These are phyloP conservation scores for Tilletia setariae DNA, from an alignment of 1,284 basidiomycete species.

Conservation along the genomic window DNA sequence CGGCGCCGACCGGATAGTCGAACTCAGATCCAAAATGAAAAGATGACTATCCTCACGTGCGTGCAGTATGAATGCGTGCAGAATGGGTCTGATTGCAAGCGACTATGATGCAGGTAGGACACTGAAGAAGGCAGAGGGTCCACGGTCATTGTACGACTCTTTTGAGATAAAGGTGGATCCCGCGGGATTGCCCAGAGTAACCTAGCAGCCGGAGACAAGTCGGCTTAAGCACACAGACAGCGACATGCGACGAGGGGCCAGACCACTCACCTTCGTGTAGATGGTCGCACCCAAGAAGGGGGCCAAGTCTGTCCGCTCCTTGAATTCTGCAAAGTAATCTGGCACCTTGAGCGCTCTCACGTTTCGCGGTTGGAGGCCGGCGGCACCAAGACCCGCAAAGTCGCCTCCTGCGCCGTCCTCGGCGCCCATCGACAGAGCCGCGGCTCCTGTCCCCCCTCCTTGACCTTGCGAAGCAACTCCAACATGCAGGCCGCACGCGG, in stretches of 20 bases:
- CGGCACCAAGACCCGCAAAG: constrained; percentile 15
- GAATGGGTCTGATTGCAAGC: too few species aligned
- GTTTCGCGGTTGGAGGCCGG: constrained; percentile 33
- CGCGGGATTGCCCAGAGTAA: constrained; percentile 45
- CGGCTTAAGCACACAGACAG: neutral
- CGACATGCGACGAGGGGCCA: neutral
- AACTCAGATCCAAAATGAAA: constrained; percentile 12
- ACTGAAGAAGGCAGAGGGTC: constrained; percentile 34
- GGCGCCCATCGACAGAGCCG: neutral
- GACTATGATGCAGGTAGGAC: neutral
- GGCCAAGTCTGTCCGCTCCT: constrained; percentile 49
- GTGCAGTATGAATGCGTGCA: neutral
- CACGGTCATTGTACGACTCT: constrained; percentile 48
- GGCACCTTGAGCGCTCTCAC: constrained; percentile 47
- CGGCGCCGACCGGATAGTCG: constrained; percentile 7
- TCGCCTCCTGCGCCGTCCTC: constrained; percentile 5
- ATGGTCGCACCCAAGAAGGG: constrained; percentile 51
- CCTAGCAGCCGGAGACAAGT: constrained; percentile 15
- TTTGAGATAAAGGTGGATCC: constrained; percentile 48
- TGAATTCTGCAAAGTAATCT: constrained; percentile 53
- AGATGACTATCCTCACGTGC: neutral
- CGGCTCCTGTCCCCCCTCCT: constrained; percentile 18
- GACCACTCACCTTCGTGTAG: constrained; percentile 38
- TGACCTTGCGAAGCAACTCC: constrained; percentile 25
- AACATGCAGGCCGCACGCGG: constrained; percentile 30